A percentile compares a stretch with the other conserved stretches of the same genome.
Conservation (phyloP, 495 filamentous ascomycete genomes). For the Cryomyces antarcticus region DNA sequence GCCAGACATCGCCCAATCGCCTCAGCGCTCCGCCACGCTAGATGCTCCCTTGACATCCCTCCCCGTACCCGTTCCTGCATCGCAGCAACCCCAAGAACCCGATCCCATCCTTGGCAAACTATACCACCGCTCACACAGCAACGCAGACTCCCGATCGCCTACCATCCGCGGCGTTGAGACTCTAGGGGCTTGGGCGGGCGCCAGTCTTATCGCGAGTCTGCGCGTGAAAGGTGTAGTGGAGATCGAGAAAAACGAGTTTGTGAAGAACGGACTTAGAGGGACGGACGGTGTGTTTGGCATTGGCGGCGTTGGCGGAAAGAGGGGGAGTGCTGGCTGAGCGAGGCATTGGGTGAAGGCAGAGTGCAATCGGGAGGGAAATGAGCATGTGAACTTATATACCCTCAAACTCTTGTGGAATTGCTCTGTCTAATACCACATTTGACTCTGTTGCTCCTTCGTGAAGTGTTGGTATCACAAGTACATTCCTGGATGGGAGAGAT, state of each 20-base stretch:
- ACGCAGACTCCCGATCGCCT: conserved; percentile 27
- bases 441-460: too few species aligned
- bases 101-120: conserved; percentile 49
- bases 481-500: too few species aligned
- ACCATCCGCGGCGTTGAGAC: conserved; percentile 58
- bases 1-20: neutral
- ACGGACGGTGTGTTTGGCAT: conserved; percentile 25
- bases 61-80: neutral
- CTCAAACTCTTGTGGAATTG: too few species aligned
- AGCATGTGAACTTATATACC: too few species aligned
- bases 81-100: conserved; percentile 24
- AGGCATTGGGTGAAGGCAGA: too few species aligned
- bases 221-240: conserved; percentile 63
- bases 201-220: conserved; percentile 50
- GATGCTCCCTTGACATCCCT: conserved; percentile 13
- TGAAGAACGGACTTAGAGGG: conserved; percentile 54
- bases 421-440: too few species aligned
- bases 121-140: conserved; percentile 27
- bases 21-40: neutral
- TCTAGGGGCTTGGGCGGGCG: conserved; percentile 75
- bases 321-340: too few species aligned
- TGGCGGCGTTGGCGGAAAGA: too few species aligned
- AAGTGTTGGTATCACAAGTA: too few species aligned
- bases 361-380: too few species aligned
- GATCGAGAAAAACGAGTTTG: conserved; percentile 68